Evolutionary conservation across 768 basidiomycete species (phyloP), one percentile per base, ranked within the genome.

Genomic region (Psilocybe azurescens): DNA sequence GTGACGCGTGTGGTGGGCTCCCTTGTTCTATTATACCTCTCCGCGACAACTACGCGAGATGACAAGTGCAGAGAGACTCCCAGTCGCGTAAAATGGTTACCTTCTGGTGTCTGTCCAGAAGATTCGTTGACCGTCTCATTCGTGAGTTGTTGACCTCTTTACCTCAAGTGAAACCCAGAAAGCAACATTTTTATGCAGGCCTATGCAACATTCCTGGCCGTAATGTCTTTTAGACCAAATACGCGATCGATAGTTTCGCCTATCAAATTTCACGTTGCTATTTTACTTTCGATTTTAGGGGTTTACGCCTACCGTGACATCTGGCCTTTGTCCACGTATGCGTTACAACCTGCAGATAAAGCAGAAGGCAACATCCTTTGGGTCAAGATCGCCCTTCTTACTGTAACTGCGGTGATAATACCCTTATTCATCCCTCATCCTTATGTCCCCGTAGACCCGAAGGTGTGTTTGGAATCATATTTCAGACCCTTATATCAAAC

Each of bases 291-390:
- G 59, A 75, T 65, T 66, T 74, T 65, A 75, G 65, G 59, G 3
- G 77, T 87, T 2, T 89, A 83, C 67, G 65, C 71, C n/a, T 84
- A 85, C 67, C 79, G 87, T 33, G 80, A 85, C 62, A 56, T 90
- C 4, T 86, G 79, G 73, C 88, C 88, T 4, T 69, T 89, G 5
- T 75, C 78, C 30, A 87, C 83, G 32, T 83, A 73, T 67, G 74
- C 74, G 7, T 67, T 78, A 10, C 28, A 44, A 6, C 84, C 87
- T 0, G 62, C 72, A 11, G 88, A 89, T 65, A 69, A 63, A 1
- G 66, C 61, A 0, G 80, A 83, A 64, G 83, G 85, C 3, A 63
- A 64, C 44, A 46, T 83, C 13, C 73, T 88, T 2, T 89, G 86
- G 86, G 67, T 75, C 3, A 81, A 83, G 63, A 65, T 88, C 18